Conservation (phyloP, 106 monocot species). For the Dendrobium huoshanense region DNA sequence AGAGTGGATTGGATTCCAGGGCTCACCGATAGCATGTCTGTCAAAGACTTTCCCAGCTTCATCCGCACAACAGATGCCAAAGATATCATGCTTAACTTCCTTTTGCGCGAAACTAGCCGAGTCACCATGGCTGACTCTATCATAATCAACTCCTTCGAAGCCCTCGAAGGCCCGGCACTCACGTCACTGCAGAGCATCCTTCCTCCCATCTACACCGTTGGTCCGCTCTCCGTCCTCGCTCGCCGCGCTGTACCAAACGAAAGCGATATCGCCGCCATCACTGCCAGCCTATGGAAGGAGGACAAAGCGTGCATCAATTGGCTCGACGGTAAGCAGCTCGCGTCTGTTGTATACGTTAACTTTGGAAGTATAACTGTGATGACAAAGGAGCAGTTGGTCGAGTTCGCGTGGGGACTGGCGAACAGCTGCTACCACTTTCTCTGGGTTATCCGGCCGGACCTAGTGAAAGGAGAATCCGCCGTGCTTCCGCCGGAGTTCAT, state of each 20-base stretch:
- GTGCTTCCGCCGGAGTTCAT: not conserved
- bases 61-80: slow-evolving; percentile 40
- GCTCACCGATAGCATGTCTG: slow-evolving; percentile 8
- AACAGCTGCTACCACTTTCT: too few relatives aligned
- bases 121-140: not conserved
- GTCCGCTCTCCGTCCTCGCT: slow-evolving; percentile 11
- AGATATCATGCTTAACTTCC: slow-evolving; percentile 31
- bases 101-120: slow-evolving; percentile 10
- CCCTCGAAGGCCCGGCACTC: slow-evolving; percentile 9
- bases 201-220: slow-evolving; percentile 20
- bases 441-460: too few relatives aligned
- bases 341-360: too few relatives aligned
- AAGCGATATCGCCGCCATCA: not conserved
- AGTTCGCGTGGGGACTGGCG: too few relatives aligned
- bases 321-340: slow-evolving; percentile 5
- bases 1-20: slow-evolving; percentile 13
- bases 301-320: slow-evolving; percentile 25
- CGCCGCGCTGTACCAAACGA: not conserved
- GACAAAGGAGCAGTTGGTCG: too few relatives aligned
- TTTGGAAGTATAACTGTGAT: too few relatives aligned
- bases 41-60: slow-evolving; percentile 56
- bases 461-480: too few relatives aligned
- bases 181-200: slow-evolving; percentile 8
- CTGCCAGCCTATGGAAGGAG: slow-evolving; percentile 41
- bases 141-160: slow-evolving; percentile 24